phyloP scores from a whole-genome alignment of 805 yeast genomes.

The Saccharomycopsis sp. region DNA sequence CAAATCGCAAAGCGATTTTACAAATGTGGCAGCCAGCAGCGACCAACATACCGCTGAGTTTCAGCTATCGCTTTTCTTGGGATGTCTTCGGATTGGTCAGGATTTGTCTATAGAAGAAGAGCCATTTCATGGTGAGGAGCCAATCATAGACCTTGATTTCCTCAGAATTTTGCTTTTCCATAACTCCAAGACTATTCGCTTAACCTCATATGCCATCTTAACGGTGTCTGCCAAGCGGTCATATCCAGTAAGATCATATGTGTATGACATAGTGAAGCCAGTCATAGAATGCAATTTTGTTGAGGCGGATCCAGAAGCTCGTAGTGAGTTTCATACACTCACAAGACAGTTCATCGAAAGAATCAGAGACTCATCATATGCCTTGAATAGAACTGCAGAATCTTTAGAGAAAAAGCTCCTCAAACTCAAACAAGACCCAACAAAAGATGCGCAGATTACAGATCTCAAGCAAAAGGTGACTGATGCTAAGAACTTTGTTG shows the following conservation, averaged over 20 bases:
- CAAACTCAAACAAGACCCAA: not conserved
- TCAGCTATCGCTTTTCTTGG: slow-evolving; percentile 38
- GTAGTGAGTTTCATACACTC: slow-evolving; percentile 59
- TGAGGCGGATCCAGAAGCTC: slow-evolving; percentile 61
- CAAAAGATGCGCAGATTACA: slow-evolving; percentile 30
- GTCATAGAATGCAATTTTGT: slow-evolving; percentile 46
- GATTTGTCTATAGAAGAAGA: slow-evolving; percentile 47
- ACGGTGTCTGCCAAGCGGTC: slow-evolving; percentile 59
- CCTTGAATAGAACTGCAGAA: slow-evolving; percentile 44
- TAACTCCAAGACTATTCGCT: slow-evolving; percentile 31
- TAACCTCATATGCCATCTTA: slow-evolving; percentile 54
- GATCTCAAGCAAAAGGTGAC: slow-evolving; percentile 28
- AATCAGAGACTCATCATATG: slow-evolving; percentile 61
- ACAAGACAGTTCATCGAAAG: slow-evolving; percentile 58
- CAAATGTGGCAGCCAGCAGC: slow-evolving; percentile 9
- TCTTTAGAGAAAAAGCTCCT: slow-evolving; percentile 32
- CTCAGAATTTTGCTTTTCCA: slow-evolving; percentile 40
- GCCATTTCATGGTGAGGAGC: slow-evolving; percentile 35
- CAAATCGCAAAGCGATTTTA: slow-evolving; percentile 24
- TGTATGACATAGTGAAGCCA: slow-evolving; percentile 38
- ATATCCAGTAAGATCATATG: slow-evolving; percentile 40
- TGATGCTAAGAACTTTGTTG: slow-evolving; percentile 34
- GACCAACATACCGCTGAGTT: slow-evolving; percentile 21
- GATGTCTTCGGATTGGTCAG: slow-evolving; percentile 59
- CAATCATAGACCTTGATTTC: slow-evolving; percentile 30